These are phyloP conservation scores for Leccinum boreale DNA, from an alignment of 768 basidiomycete genomes.

Conservation along the genomic window DNA sequence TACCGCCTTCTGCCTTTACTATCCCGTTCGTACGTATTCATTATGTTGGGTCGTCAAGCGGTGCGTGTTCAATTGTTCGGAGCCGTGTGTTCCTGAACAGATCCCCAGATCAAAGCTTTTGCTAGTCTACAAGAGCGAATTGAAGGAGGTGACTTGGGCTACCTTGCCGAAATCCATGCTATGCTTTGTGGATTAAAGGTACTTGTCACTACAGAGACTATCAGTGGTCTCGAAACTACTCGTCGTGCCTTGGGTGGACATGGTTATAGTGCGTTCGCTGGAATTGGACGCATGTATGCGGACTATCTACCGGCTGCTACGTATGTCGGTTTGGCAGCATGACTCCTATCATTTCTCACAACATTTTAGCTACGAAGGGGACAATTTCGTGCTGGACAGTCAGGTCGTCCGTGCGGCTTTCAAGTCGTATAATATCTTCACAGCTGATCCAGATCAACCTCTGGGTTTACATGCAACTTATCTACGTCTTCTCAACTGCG, in stretches of 20 bases:
- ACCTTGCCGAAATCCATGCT: conserved; percentile 72
- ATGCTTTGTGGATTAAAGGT: conserved; percentile 68
- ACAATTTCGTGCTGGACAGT: conserved; percentile 73
- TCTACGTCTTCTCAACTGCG: conserved; percentile 47
- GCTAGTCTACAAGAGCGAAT: conserved; percentile 46
- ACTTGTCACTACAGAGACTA: conserved; percentile 48
- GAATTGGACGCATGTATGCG: conserved; percentile 61
- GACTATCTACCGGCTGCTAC: conserved; percentile 64
- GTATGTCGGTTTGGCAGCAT: conserved; percentile 34
- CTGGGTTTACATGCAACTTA: conserved; percentile 34
- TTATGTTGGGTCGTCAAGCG: conserved; percentile 57
- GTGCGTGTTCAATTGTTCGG: conserved; percentile 33
- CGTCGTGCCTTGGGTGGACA: conserved; percentile 76
- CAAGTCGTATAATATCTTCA: conserved; percentile 53
- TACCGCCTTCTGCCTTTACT: conserved; percentile 70
- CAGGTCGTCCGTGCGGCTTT: conserved; percentile 73
- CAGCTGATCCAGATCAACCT: conserved; percentile 14
- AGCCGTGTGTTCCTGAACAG: neutral
- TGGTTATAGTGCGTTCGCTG: conserved; percentile 68
- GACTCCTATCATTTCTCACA: neutral
- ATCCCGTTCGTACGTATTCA: conserved; percentile 66
- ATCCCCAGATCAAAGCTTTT: conserved; percentile 46
- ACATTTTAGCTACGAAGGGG: conserved; percentile 61
- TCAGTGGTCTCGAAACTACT: conserved; percentile 60
- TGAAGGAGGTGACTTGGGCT: conserved; percentile 52